Evolutionary conservation across 768 basidiomycete genomes (phyloP), one percentile per base, ranked within the genome.

Genomic region (Lentinula edodes): DNA sequence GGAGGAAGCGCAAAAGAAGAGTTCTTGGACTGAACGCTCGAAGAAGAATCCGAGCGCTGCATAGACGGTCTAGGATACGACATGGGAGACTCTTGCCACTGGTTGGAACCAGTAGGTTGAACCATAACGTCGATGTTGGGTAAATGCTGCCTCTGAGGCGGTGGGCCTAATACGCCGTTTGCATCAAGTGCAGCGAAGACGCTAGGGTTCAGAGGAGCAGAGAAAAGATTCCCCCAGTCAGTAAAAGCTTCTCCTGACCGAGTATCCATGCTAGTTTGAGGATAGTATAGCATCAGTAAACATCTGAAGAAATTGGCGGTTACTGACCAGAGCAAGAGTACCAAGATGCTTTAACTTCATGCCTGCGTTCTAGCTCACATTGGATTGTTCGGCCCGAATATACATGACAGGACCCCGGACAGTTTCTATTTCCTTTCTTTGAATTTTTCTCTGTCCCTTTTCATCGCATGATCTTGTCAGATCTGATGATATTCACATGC

Each of bases 161-260:
- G 58, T 50, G 76, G 77, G 53, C 74, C 77, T 43, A 90, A 72
- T 51, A 84, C 76, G 66, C 83, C 85, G 67, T 83, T 84, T 3
- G 87, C 81, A 12, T 83, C 79, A 46, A 90, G 80, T 39, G 82
- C 80, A 43, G 84, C 81, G 66, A 88, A 89, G 38, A 84, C 74
- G 48, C 80, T 69, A 6, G 86, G 84, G 62, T 86, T 80, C 54
- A 89, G 75, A 2, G 89, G 84, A 3, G 81, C 70, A n/a, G 87
- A 76, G 70, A 88, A 88, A 18, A 88, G 57, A 65, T 77, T 74
- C 28, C 71, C 73, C 89, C 89, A 90, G 68, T 80, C 74, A 63
- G 74, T 65, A 62, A 56, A 56, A 28, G 39, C 23, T 18, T 43
- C 55, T 42, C 55, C 55, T 56, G 55, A 39, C 41, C 55, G 39